Conservation (phyloP, 176 grass and related monocot genomes). For the Stipa capillata region DNA sequence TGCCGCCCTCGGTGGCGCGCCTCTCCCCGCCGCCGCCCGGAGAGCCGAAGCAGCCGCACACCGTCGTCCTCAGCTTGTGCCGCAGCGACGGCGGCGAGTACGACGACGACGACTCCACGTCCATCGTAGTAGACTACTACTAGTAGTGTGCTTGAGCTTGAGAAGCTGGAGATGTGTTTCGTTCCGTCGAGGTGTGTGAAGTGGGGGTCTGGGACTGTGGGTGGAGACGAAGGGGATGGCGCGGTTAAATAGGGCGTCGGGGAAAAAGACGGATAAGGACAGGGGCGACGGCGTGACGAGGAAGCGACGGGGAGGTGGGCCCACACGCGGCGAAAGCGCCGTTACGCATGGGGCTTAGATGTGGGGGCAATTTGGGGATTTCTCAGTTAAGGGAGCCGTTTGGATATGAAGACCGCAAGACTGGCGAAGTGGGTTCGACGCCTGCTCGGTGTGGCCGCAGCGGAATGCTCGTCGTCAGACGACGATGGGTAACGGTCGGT, state of each 20-base stretch:
- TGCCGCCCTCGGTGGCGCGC: neutral
- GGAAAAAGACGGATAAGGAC: slow-evolving; percentile 46
- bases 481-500: too few species aligned
- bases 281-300: neutral
- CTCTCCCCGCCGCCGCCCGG: neutral
- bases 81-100: slow-evolving; percentile 26
- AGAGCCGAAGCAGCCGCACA: slow-evolving; percentile 65
- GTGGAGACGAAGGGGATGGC: neutral
- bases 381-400: neutral
- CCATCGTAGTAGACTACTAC: slow-evolving; percentile 17
- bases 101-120: neutral
- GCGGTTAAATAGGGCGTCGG: neutral
- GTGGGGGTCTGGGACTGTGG: neutral
- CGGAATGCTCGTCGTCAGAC: too few species aligned
- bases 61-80: slow-evolving; percentile 44
- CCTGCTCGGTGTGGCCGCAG: too few species aligned
- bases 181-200: too few species aligned
- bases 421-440: too few species aligned
- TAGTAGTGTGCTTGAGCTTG: neutral
- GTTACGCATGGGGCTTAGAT: slow-evolving; percentile 21
- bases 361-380: slow-evolving; percentile 9
- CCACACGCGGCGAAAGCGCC: neutral
- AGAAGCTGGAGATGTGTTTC: neutral
- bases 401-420: too few species aligned
- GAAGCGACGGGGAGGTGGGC: slow-evolving; percentile 14